Base-by-base conservation (phyloP, 345 rosid species). In the Leavenworthia alabamica region DNA sequence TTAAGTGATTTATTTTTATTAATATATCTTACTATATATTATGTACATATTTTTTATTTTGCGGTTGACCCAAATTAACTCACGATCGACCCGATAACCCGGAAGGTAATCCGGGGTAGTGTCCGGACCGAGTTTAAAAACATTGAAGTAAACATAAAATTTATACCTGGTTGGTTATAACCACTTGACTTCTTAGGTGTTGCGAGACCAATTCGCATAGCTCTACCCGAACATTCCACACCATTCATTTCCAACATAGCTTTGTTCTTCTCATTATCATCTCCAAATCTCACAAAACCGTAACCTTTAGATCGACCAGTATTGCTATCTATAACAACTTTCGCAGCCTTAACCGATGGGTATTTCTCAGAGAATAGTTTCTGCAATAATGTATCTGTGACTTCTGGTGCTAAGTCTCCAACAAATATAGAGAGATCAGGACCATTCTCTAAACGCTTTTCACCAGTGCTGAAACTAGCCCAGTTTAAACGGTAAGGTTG, bases 201-300 rank as follows among this genome's bases (percentile, higher is more conserved):
- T 52, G 97, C 97, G 43, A 90, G 84, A 59, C 93, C 93, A 41
- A 87, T 87, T 9, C 96, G 84, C 93, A 90, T 90, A 19, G 96
- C 84, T 71, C 97, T 81, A 75, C 83, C 82, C 7, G 75, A 82
- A 78, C 96, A 90, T 73, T 80, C 78, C 12, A 77, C 79, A 52
- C 97, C 97, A 74, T 82, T 82, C 97, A 90, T 90, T 62, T 90
- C 97, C 32, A 69, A 72, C 97, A 90, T 85, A 43, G 97, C 90
- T 62, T 81, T 78, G 33, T 79, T 66, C 64, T 84, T 87, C 59
- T 90, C 97, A 62, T 13, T 67, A 46, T 86, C 95, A 55, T 91
- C 96, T 44, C 95, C 98, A 68, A 91, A 91, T 70, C 98, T 86
- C 77, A 91, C 98, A 80, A 91, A 91, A 20, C 98, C 98, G 55